phyloP scores from a whole-genome alignment of 1,139 yeast genomes.

The Blastobotrys proliferans region DNA sequence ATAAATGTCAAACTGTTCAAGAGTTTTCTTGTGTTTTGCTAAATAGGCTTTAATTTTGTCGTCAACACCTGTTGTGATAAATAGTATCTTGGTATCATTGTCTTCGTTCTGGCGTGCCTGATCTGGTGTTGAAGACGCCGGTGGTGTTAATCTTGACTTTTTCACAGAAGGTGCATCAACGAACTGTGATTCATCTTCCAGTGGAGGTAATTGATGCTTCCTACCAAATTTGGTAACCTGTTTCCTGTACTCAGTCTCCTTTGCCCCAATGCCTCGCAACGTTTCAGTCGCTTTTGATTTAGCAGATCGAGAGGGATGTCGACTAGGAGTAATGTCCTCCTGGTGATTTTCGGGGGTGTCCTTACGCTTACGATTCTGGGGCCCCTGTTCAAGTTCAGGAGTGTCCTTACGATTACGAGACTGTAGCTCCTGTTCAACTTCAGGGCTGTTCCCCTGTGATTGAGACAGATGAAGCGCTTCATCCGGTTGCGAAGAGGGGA shows the following conservation, averaged over 20 bases:
- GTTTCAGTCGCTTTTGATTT: slow-evolving; percentile 1
- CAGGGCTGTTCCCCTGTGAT: slow-evolving; percentile 5
- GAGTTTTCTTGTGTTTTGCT: slow-evolving; percentile 11
- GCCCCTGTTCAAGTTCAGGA: slow-evolving; percentile 1
- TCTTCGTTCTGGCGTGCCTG: too few species aligned
- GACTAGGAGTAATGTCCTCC: too few species aligned
- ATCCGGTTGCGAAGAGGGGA: too few species aligned
- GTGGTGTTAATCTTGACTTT: too few species aligned
- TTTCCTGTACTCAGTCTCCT: neutral
- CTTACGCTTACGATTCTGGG: neutral
- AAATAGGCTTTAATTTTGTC: slow-evolving; percentile 6
- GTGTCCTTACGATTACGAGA: neutral
- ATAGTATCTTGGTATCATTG: slow-evolving; percentile 14
- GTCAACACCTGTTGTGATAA: slow-evolving; percentile 25
- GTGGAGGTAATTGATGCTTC: slow-evolving; percentile 11
- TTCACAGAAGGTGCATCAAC: too few species aligned
- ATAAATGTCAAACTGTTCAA: slow-evolving; percentile 6
- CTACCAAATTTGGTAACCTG: neutral
- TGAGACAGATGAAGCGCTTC: too few species aligned
- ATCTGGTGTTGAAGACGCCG: too few species aligned
- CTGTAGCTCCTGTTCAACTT: neutral
- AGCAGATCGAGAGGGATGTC: too few species aligned
- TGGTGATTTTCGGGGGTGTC: neutral
- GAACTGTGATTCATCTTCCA: slow-evolving; percentile 12
- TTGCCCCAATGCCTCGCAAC: neutral